Base-by-base conservation (phyloP, 2,329 filamentous ascomycete genomes). In the Aspergillus terreus region DNA sequence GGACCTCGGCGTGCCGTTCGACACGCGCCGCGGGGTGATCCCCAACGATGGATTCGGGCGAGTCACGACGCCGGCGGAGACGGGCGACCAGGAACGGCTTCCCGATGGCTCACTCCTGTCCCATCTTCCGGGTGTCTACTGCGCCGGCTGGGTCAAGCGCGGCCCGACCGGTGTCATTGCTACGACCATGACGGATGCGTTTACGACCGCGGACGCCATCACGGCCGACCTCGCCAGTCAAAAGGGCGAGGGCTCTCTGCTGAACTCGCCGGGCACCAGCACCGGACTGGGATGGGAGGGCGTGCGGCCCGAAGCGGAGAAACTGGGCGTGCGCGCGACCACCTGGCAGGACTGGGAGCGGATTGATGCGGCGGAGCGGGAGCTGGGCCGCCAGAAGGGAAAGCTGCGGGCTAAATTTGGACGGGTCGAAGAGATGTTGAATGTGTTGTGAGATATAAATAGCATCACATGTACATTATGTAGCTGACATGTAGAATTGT, bases 161-260 rank as follows among this genome's bases (percentile, higher is more conserved):
- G 94, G 94, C 0, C 92, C 94, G 0, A 96, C 91, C 0, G 94
- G 94, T 2, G 92, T 97, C 3, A 99, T 99, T 68, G 92, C 92
- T 1, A 91, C 87, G 27, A 99, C 94, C 0, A 95, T 99, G 90
- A 83, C 87, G 53, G 94, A 99, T 68, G 92, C 94, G 0, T 99
- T 97, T 63, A 81, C 82, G 7, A 96, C 91, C 0, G 94, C 85
- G 1, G 92, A 96, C 66, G 84, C 87, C 2, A 88, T 99, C 56
- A 82, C 82, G 0, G 74, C 81, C n/a, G 94, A 99, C 65, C 92
- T 90, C 87, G 64, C 74, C 46, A 64, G 54, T 6, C 53, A 63
- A 9, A 44, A 48, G 4, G 50, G 46, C 27, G 55, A 60, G 7
- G 57, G 57, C 11, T 71, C 68, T 1, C 82, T 85, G 49, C 61